Percentiles rank a stretch among this genome's conserved stretches.
These are phyloP conservation scores for Micromonas pusilla DNA, from an alignment of 139 green algal genomes.

Conservation along the genomic window DNA sequence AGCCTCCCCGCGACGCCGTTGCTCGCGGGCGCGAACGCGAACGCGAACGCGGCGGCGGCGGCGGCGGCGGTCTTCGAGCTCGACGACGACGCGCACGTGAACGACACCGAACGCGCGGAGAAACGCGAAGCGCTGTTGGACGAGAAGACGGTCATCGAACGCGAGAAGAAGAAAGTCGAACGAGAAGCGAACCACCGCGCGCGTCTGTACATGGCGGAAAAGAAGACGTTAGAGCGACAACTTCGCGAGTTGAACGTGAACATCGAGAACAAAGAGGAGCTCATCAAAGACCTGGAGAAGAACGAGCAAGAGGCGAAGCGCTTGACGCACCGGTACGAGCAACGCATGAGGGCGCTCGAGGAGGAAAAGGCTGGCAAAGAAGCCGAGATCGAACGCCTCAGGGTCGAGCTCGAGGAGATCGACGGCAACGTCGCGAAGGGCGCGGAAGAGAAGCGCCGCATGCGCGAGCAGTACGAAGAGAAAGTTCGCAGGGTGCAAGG, in stretches of 20 bases:
- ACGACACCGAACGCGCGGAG: not conserved
- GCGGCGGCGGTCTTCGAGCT: too few species aligned
- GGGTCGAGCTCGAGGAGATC: constrained; percentile 12
- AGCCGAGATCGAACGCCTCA: constrained; percentile 19
- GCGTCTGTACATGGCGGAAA: not conserved
- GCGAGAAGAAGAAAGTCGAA: not conserved
- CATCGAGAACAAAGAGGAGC: constrained; percentile 24
- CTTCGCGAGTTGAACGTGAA: constrained; percentile 6
- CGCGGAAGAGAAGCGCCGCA: constrained; percentile 17
- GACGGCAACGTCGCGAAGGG: constrained; percentile 14
- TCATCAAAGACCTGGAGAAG: constrained; percentile 6
- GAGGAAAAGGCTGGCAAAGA: constrained; percentile 11
- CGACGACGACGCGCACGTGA: too few species aligned
- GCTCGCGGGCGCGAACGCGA: too few species aligned
- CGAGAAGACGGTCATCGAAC: not conserved
- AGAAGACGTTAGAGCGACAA: not conserved
- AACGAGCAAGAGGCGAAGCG: constrained; percentile 17
- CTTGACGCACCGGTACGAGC: constrained; percentile 7
- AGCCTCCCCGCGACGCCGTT: too few species aligned
- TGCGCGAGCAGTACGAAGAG: constrained; percentile 19
- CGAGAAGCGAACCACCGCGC: not conserved
- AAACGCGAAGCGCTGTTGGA: not conserved
- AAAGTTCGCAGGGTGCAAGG: not conserved
- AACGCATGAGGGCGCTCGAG: constrained; percentile 15
- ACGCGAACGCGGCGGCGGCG: too few species aligned